A percentile compares a stretch with the other conserved stretches of the same genome.
Conservation (phyloP, 805 yeast species). For the Naumovozyma baii region DNA sequence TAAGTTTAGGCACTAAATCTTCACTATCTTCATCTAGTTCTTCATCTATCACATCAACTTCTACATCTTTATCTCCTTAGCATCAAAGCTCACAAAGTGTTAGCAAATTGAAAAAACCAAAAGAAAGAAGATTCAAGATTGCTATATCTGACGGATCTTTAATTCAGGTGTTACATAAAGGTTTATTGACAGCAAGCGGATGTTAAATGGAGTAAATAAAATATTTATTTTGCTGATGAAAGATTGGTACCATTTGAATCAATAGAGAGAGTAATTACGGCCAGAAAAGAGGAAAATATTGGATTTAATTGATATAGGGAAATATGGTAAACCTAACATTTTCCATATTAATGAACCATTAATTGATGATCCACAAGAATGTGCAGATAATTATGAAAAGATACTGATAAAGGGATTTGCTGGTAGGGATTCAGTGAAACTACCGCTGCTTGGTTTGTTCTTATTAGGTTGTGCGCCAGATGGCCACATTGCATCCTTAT, state of each 20-base stretch:
- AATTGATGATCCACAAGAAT: constrained; percentile 71
- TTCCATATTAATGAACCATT: constrained; percentile 69
- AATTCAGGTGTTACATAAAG: constrained; percentile 70
- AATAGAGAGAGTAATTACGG: constrained; percentile 61
- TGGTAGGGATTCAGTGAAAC: constrained; percentile 84
- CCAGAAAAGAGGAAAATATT: constrained; percentile 62
- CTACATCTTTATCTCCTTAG: background rate
- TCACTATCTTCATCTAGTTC: constrained; percentile 3
- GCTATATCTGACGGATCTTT: constrained; percentile 90
- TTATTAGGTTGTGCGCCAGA: constrained; percentile 95
- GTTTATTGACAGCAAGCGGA: constrained; percentile 57
- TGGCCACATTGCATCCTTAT: constrained; percentile 90
- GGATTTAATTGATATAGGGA: constrained; percentile 35
- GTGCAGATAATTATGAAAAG: constrained; percentile 85
- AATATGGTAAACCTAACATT: constrained; percentile 46
- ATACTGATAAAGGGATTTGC: constrained; percentile 77
- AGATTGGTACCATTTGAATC: constrained; percentile 76
- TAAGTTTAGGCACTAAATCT: constrained; percentile 15
- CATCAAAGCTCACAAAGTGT: constrained; percentile 3
- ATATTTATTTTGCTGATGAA: constrained; percentile 86
- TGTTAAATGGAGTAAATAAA: constrained; percentile 84
- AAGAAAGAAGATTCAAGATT: constrained; percentile 64
- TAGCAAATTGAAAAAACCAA: constrained; percentile 34
- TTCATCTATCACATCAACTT: background rate
- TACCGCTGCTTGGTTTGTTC: constrained; percentile 82